These are phyloP conservation scores for Lepidium africanum DNA, from an alignment of 345 rosid species.

Conservation along the genomic window DNA sequence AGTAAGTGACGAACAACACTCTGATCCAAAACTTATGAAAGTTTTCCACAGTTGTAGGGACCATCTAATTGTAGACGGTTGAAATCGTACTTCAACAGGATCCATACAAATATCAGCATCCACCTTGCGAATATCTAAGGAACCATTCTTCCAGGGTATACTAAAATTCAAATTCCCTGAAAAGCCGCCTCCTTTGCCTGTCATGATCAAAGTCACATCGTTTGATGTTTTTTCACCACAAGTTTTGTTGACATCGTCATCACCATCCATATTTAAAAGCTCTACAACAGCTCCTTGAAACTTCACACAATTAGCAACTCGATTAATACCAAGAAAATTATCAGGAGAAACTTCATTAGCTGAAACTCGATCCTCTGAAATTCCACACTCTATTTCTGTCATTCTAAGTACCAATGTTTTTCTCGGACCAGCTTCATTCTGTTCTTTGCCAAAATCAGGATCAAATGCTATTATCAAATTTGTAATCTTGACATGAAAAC, in stretches of 20 bases:
- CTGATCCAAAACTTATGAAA: conserved; percentile 34
- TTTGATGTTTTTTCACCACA: conserved; percentile 25
- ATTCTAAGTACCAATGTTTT: conserved; percentile 63
- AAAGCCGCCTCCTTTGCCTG: conserved; percentile 62
- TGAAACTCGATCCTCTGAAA: conserved; percentile 49
- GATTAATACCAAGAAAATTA: conserved; percentile 62
- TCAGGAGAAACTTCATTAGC: conserved; percentile 31
- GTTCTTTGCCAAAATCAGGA: conserved; percentile 37
- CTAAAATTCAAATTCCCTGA: conserved; percentile 77
- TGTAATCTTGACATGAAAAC: conserved; percentile 66
- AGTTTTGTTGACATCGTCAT: conserved; percentile 19
- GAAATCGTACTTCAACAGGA: conserved; percentile 70
- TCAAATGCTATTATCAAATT: conserved; percentile 77
- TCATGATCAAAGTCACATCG: conserved; percentile 45
- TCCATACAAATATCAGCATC: conserved; percentile 69
- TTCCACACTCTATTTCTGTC: conserved; percentile 63
- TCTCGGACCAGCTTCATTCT: conserved; percentile 22
- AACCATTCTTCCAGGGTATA: conserved; percentile 95
- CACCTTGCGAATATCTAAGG: conserved; percentile 78
- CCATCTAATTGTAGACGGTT: conserved; percentile 69
- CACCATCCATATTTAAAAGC: conserved; percentile 54
- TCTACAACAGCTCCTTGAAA: conserved; percentile 78
- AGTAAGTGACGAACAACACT: conserved; percentile 39
- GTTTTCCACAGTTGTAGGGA: conserved; percentile 50
- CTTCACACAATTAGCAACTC: conserved; percentile 59